A percentile compares a stretch with the other conserved stretches of the same genome.
Evolutionary conservation across 768 basidiomycete species (phyloP).

Genomic region (Trametes villosa): DNA sequence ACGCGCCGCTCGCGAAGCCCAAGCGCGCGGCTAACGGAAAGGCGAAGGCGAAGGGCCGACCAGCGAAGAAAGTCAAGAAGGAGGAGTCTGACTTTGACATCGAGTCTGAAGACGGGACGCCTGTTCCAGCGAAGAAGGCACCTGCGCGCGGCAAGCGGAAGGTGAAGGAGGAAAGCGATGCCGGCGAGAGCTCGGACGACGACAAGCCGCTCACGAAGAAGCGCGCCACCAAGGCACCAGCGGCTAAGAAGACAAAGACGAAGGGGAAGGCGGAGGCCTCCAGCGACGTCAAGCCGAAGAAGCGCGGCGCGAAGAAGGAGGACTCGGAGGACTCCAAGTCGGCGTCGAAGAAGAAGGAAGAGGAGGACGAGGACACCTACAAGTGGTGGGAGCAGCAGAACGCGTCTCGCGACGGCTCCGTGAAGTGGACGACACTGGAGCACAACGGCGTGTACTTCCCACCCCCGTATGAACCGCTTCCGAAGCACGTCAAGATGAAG

Average conservation of each 20-base stretch:
- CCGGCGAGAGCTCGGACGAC: conserved; percentile 44
- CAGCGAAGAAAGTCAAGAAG: conserved; percentile 56
- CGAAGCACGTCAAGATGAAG: conserved; percentile 86
- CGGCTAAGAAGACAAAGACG: conserved; percentile 52
- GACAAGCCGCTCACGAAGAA: conserved; percentile 52
- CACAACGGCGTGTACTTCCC: conserved; percentile 97
- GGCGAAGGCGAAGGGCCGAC: conserved; percentile 44
- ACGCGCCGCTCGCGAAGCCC: conserved; percentile 48
- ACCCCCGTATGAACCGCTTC: conserved; percentile 88
- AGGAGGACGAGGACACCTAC: conserved; percentile 73
- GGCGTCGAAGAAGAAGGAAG: conserved; percentile 56
- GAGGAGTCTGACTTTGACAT: conserved; percentile 35
- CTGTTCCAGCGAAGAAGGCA: conserved; percentile 33
- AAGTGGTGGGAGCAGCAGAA: conserved; percentile 87
- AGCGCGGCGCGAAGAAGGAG: conserved; percentile 47
- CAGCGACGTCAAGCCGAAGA: conserved; percentile 41
- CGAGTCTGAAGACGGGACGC: conserved; percentile 36
- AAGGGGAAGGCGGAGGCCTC: conserved; percentile 51
- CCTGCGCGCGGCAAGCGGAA: conserved; percentile 38
- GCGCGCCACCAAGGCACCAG: conserved; percentile 40
- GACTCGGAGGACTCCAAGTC: conserved; percentile 38
- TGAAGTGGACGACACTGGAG: conserved; percentile 95
- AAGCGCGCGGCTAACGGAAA: conserved; percentile 50
- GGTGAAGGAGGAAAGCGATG: conserved; percentile 58
- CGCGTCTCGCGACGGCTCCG: conserved; percentile 70